Percentiles rank a stretch among this genome's conserved stretches.
phyloP scores from a whole-genome alignment of 352 stramenopile genomes.

The Plasmopara halstedii region DNA sequence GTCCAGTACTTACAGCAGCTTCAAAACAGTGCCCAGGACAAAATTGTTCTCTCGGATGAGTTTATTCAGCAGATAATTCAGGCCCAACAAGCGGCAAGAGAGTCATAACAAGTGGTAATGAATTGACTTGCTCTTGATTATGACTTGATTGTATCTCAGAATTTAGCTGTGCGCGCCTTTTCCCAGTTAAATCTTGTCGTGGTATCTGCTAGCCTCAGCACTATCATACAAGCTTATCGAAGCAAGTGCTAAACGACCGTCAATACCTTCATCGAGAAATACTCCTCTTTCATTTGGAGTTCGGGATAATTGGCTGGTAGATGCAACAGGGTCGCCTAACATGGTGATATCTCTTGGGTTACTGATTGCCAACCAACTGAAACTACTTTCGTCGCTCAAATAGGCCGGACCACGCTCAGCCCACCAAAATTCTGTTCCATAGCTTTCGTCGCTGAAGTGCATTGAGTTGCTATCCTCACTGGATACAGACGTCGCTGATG shows the following conservation, averaged over 20 bases:
- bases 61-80: slow-evolving; percentile 85
- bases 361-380: slow-evolving; percentile 33
- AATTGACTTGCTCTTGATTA: no score
- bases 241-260: slow-evolving; percentile 26
- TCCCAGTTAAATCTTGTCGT: background rate
- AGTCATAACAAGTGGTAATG: slow-evolving; percentile 61
- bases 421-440: slow-evolving; percentile 37
- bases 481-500: slow-evolving; percentile 19
- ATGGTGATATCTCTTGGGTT: slow-evolving; percentile 22
- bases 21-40: slow-evolving; percentile 80
- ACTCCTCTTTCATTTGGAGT: slow-evolving; percentile 22
- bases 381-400: slow-evolving; percentile 29
- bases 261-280: slow-evolving; percentile 23
- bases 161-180: no score
- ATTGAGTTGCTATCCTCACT: slow-evolving; percentile 28
- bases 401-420: slow-evolving; percentile 32
- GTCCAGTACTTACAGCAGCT: slow-evolving; percentile 82
- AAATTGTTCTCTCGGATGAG: slow-evolving; percentile 77
- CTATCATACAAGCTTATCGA: slow-evolving; percentile 23
- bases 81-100: slow-evolving; percentile 63
- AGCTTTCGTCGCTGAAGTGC: slow-evolving; percentile 32
- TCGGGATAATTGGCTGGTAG: slow-evolving; percentile 24
- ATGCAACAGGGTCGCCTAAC: slow-evolving; percentile 20
- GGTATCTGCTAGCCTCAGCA: slow-evolving; percentile 17
- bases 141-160: no score